Evolutionary conservation across 768 basidiomycete species (phyloP).

Genomic region (Leucocoprinus leucothites): DNA sequence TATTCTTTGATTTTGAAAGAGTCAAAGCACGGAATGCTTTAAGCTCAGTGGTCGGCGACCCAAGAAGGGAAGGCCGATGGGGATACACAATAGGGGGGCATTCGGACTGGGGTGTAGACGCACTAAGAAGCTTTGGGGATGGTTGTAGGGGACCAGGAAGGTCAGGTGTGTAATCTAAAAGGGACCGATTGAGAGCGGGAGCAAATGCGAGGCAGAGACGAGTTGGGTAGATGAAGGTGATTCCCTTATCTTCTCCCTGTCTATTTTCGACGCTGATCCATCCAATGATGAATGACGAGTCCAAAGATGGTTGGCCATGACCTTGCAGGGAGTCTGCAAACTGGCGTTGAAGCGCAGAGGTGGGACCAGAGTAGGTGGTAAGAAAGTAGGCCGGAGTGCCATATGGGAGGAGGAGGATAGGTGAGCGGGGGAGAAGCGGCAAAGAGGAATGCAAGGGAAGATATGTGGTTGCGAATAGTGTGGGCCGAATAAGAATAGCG

Average conservation of each 20-base stretch:
- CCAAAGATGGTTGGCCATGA: slow-evolving; percentile 36
- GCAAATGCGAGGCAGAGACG: slow-evolving; percentile 52
- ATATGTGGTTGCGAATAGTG: slow-evolving; percentile 55
- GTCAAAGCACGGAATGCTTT: slow-evolving; percentile 48
- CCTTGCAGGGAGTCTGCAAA: slow-evolving; percentile 65
- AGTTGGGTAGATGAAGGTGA: slow-evolving; percentile 71
- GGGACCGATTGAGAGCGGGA: slow-evolving; percentile 31
- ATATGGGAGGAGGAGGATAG: slow-evolving; percentile 67
- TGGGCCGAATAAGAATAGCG: slow-evolving; percentile 60
- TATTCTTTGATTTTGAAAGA: slow-evolving; percentile 45
- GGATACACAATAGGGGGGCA: slow-evolving; percentile 8
- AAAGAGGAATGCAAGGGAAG: slow-evolving; percentile 43
- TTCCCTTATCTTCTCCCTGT: slow-evolving; percentile 78
- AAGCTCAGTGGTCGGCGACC: slow-evolving; percentile 25
- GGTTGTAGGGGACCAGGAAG: slow-evolving; percentile 62
- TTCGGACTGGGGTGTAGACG: slow-evolving; percentile 24
- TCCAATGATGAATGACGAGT: slow-evolving; percentile 52
- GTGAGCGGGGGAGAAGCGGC: slow-evolving; percentile 55
- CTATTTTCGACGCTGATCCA: slow-evolving; percentile 76
- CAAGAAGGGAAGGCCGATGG: slow-evolving; percentile 26
- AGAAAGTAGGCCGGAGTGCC: slow-evolving; percentile 73
- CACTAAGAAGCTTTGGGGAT: slow-evolving; percentile 38
- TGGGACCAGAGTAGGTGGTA: slow-evolving; percentile 66
- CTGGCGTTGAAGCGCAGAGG: slow-evolving; percentile 54
- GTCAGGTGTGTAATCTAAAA: slow-evolving; percentile 57